Base-by-base conservation (phyloP, 2,329 filamentous ascomycete genomes). In the Myotisia sp. region DNA sequence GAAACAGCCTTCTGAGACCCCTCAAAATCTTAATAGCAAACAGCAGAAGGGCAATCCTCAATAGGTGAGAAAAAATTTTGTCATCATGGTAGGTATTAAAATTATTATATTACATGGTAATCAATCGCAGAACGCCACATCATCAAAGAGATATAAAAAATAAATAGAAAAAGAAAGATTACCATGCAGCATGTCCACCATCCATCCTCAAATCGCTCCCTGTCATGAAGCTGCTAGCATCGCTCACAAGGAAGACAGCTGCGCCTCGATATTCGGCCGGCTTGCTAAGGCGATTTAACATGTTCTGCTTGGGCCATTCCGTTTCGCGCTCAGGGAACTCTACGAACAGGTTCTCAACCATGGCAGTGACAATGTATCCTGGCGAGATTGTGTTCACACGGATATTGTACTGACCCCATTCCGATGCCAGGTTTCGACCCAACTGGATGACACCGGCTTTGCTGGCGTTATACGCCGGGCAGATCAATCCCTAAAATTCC, bases 261-360 rank as follows among this genome's bases (percentile, higher is more conserved):
- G 61, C 60, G 4, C 62, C 77, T 31, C 76, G 70, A 54, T 79
- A 82, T 53, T 85, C 79, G 31, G 74, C 63, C 0, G 79, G 77
- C 14, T 58, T 59, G 49, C 76, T 79, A 39, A 84, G 62, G 21
- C 74, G 68, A 18, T 70, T 74, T 34, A 92, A 65, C 83, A 92
- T 90, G 58, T 92, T 92, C 58, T 87, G 76, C 47, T 69, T 77
- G 10, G 80, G 73, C 85, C 85, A 92, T 40, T 76, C 69, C 6
- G 52, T 85, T 54, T 87, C 90, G 53, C 86, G 77, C 45, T 70
- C 76, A 3, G 80, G 74, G 79, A 79, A 92, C 33, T 76, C 65
- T 8, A 52, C 27, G 34, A 60, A 61, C 19, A 63, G 44, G 22
- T 55, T 49, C 45, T 60, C 58, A 6, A 63, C 59, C 60, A 64